Evolutionary conservation across 331 rosid genomes (phyloP), one percentile per base, ranked within the genome.

Genomic region (Pyracantha coccinea): DNA sequence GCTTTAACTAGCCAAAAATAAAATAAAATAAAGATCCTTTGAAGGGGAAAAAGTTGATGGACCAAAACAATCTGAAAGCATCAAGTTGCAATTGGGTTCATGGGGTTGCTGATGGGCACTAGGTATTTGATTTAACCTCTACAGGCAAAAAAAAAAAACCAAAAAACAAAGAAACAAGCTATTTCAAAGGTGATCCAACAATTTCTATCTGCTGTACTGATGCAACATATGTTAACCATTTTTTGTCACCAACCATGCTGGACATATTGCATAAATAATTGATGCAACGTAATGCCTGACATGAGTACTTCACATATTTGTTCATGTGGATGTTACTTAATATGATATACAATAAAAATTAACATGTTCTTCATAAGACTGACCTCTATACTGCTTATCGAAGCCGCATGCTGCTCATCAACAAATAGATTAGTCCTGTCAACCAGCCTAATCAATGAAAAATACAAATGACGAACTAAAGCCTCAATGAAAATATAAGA

Each of bases 381-480:
- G 69, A 94, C 99, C 97, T 84, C 82, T 62, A 89, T 82, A 79
- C 83, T 79, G 82, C 87, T 86, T 62, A 86, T 80, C 61, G 90
- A 83, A 81, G 62, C 90, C 74, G 89, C 96, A 72, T 84, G 90
- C 97, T 92, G 99, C 89, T 79, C 86, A 90, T 85, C 88, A 88
- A 92, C 96, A 90, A 89, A 90, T 63, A 89, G 73, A 88, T 87
- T 84, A 94, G 84, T 83, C 90, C 91, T 90, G 97, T 88, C 92
- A 94, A 88, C 97, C 86, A 91, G 93, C 89, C 96, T 87, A 88
- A 90, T 86, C 91, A 87, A 87, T 86, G 83, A 86, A 86, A 88
- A 85, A 80, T 88, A 79, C 76, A 83, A 80, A 91, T 69, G 85
- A 84, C 81, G 75, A 81, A 85, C 83, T 76, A 82, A 84, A 87